Conservation (phyloP, 1,284 basidiomycete genomes). For the Acaromyces ingoldii region DNA sequence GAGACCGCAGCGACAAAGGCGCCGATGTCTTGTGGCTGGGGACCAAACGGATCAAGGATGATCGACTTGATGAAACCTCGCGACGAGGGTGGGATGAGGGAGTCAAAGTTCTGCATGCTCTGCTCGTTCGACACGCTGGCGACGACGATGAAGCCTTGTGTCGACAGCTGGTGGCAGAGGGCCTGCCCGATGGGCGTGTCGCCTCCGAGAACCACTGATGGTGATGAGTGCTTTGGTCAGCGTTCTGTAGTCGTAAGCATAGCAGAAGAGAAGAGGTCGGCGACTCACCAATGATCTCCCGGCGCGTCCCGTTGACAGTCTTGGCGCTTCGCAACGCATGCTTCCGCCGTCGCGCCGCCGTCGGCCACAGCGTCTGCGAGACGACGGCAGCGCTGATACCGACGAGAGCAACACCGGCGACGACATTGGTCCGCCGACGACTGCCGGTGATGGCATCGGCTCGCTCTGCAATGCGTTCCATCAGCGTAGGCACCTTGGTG, state of each 20-base stretch:
- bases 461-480: neutral
- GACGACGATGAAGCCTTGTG: conserved; percentile 43
- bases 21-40: conserved; percentile 13
- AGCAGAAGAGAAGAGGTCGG: neutral
- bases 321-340: conserved; percentile 15
- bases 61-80: conserved; percentile 45
- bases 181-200: conserved; percentile 46
- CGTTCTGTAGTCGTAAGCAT: neutral
- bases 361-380: conserved; percentile 19
- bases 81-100: conserved; percentile 32
- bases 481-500: conserved; percentile 7
- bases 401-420: conserved; percentile 18
- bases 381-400: conserved; percentile 18
- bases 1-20: conserved; percentile 34
- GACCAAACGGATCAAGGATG: conserved; percentile 22
- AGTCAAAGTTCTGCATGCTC: conserved; percentile 32
- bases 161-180: conserved; percentile 29
- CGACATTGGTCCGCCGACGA: conserved; percentile 11
- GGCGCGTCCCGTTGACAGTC: conserved; percentile 25
- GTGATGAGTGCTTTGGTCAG: neutral
- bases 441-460: conserved; percentile 11
- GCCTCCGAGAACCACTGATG: conserved; percentile 39
- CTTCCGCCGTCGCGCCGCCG: conserved; percentile 11
- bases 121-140: conserved; percentile 31
- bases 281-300: conserved; percentile 30